Evolutionary conservation across 805 yeast species (phyloP).

Genomic region (Zygoascus flipseniorum): DNA sequence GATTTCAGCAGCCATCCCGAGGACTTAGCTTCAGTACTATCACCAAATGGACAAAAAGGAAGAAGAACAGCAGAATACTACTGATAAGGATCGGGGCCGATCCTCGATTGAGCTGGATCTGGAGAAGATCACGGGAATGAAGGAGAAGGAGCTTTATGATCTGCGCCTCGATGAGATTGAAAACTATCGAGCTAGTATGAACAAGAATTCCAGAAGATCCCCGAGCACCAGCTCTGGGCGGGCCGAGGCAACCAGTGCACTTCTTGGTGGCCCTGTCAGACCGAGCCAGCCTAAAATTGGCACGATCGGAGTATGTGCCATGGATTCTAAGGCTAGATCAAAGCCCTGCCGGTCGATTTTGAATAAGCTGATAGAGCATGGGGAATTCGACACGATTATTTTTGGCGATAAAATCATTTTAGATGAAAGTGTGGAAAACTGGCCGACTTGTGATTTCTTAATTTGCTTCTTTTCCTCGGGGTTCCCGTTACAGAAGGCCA

Average conservation of each 20-base stretch:
- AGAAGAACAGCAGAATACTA: background rate
- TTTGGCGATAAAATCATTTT: constrained; percentile 95
- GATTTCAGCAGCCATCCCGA: background rate
- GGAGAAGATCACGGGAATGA: constrained; percentile 1
- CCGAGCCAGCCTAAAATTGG: constrained; percentile 43
- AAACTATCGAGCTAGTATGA: background rate
- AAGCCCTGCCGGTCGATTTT: constrained; percentile 92
- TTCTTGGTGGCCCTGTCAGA: background rate
- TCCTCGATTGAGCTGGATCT: constrained; percentile 1
- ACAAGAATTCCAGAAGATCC: constrained; percentile 1
- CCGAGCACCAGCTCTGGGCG: constrained; percentile 4
- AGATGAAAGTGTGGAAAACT: constrained; percentile 87
- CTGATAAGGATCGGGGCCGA: background rate
- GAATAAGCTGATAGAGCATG: constrained; percentile 78
- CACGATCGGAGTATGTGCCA: constrained; percentile 96
- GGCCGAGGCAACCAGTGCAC: background rate
- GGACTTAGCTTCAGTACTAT: too few relatives aligned
- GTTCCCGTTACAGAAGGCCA: constrained; percentile 93
- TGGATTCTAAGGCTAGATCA: constrained; percentile 93
- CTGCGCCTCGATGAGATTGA: background rate
- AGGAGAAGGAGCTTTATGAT: background rate
- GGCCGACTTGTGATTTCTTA: constrained; percentile 98
- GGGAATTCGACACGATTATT: constrained; percentile 93
- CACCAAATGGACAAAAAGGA: background rate
- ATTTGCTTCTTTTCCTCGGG: constrained; percentile 93